phyloP scores from a whole-genome alignment of 2,329 filamentous ascomycete species.

The Orbilia brochopaga region DNA sequence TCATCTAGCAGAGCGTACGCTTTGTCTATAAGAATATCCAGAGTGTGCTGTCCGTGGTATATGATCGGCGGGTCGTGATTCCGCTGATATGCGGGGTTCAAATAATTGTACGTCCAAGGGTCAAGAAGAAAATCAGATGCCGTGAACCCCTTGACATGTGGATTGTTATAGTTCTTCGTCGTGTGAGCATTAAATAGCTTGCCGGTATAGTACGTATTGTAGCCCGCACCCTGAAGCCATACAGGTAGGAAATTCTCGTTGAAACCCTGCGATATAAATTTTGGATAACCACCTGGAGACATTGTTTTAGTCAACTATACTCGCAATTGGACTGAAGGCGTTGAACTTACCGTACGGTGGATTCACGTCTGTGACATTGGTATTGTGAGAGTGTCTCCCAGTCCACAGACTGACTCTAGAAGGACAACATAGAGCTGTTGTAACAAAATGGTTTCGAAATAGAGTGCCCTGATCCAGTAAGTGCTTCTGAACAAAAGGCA shows the following conservation, averaged over 20 bases:
- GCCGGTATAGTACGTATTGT: constrained; percentile 75
- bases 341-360: constrained; percentile 66
- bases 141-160: constrained; percentile 67
- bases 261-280: constrained; percentile 69
- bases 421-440: constrained; percentile 71
- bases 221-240: constrained; percentile 73
- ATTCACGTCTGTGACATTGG: constrained; percentile 68
- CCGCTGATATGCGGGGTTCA: constrained; percentile 69
- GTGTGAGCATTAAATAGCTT: constrained; percentile 73
- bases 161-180: constrained; percentile 67
- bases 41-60: constrained; percentile 65
- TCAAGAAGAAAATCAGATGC: constrained; percentile 68
- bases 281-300: constrained; percentile 66
- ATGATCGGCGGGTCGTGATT: constrained; percentile 66
- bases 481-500: constrained; percentile 66
- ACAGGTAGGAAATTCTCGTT: constrained; percentile 73
- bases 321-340: too few species aligned
- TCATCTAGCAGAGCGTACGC: constrained; percentile 68
- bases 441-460: constrained; percentile 70
- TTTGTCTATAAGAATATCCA: constrained; percentile 68
- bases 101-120: constrained; percentile 71
- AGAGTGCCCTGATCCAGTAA: constrained; percentile 66
- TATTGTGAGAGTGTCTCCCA: constrained; percentile 72
- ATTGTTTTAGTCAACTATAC: constrained; percentile 15
- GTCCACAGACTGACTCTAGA: constrained; percentile 71